Base-by-base conservation (phyloP, 1,284 basidiomycete genomes). In the Pseudozyma flocculosa region DNA sequence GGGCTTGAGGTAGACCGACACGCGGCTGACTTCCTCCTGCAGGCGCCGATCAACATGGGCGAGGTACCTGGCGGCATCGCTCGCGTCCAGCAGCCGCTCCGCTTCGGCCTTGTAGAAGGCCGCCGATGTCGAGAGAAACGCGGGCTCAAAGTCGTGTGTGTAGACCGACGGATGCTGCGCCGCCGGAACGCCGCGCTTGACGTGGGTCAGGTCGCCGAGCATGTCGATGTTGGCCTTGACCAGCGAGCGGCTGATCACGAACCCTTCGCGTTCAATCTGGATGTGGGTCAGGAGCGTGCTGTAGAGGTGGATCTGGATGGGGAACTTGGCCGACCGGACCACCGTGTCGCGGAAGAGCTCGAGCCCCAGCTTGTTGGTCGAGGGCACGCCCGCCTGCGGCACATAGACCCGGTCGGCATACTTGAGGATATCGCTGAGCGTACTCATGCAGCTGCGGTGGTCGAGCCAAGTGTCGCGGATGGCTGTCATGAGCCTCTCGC, bases 401-500 rank as follows among this genome's bases (percentile, higher is more conserved):
- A 77, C 75, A 24, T 76, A 77, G 40, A 73, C 73, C 26, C 73
- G 72, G 37, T 76, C 75, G 89, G 98, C 94, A 78, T 99, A 99
- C 75, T 90, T 91, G 66, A 98, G 82, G 32, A 99, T 86, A 75
- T 93, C 92, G 36, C 88, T 85, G 53, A 99, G 79, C 77, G 93
- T 92, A 40, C 84, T 83, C 89, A 97, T 91, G 78, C 88, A 92
- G 14, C 87, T 86, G 7, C 84, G 87, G 79, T 98, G 94, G 76
- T 97, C 92, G 57, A 94, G 89, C 94, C 95, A 98, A 2, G 94
- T 88, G 41, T 84, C 84, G 71, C 86, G 85, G 56, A 96, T 72
- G 14, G 90, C 88, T 74, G 88, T 92, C 71, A 97, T 80, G 54
- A 97, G 83, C 42, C 86, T 80, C 75, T 96, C 93, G 1, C 87